phyloP scores from a whole-genome alignment of 768 basidiomycete genomes.

The Phlebiopsis flavidoalba region DNA sequence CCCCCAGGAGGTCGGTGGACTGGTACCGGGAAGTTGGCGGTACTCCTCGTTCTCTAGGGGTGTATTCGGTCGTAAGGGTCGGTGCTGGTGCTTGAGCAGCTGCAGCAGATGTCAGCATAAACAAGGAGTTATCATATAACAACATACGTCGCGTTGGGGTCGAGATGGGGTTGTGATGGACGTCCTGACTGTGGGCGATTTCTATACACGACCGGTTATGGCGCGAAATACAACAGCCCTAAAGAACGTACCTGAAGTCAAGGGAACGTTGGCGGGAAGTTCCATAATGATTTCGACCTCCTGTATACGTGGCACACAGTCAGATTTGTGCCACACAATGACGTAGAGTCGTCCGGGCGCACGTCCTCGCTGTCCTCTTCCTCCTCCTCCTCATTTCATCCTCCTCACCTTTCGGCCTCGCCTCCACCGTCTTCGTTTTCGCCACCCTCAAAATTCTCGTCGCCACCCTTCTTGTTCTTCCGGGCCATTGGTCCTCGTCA shows the following conservation, averaged over 20 bases:
- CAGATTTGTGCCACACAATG: not conserved
- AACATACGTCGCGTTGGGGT: conserved; percentile 26
- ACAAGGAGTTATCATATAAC: not conserved
- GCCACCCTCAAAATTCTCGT: conserved; percentile 16
- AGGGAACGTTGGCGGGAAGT: conserved; percentile 60
- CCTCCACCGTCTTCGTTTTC: conserved; percentile 26
- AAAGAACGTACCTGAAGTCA: conserved; percentile 57
- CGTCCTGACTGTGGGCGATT: conserved; percentile 1
- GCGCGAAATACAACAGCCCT: not conserved
- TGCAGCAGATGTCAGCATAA: conserved; percentile 8
- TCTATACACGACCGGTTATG: not conserved
- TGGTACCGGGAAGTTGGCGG: conserved; percentile 28
- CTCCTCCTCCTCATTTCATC: conserved; percentile 40
- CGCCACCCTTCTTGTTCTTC: conserved; percentile 7
- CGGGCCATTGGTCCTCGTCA: conserved; percentile 14
- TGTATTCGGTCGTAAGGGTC: conserved; percentile 79
- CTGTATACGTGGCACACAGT: conserved; percentile 31
- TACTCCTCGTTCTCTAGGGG: conserved; percentile 60
- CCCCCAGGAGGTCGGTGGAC: conserved; percentile 13
- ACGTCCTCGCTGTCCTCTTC: conserved; percentile 44
- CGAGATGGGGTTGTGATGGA: not conserved
- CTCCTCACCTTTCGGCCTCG: conserved; percentile 34
- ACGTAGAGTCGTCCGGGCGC: conserved; percentile 4
- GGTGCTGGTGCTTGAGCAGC: conserved; percentile 49
- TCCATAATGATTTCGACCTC: conserved; percentile 94